phyloP scores from a whole-genome alignment of 1,139 yeast species.

The Saccharomyces hybrid region DNA sequence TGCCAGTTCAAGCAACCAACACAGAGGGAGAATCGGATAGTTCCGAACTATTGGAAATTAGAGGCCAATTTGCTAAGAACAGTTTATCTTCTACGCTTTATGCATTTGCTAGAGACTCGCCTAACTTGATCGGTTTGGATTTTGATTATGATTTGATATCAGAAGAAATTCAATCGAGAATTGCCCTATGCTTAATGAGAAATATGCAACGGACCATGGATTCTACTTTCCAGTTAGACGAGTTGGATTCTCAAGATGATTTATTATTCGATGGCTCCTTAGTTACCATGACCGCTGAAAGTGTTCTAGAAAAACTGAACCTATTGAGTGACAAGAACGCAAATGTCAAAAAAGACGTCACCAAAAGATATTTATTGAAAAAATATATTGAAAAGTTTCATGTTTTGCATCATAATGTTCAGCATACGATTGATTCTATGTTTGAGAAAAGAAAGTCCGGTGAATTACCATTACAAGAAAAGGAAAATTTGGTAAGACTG shows the following conservation, averaged over 20 bases:
- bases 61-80: constrained; percentile 29
- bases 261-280: constrained; percentile 45
- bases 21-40: neutral
- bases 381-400: constrained; percentile 46
- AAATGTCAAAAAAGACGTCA: constrained; percentile 30
- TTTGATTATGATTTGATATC: constrained; percentile 60
- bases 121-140: constrained; percentile 59
- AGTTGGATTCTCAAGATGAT: constrained; percentile 36
- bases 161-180: constrained; percentile 62
- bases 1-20: neutral
- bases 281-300: constrained; percentile 58
- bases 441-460: constrained; percentile 51
- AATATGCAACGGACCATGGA: constrained; percentile 62
- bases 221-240: constrained; percentile 33
- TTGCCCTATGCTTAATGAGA: constrained; percentile 73
- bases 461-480: constrained; percentile 53
- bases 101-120: constrained; percentile 59
- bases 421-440: constrained; percentile 50
- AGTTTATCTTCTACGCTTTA: constrained; percentile 53
- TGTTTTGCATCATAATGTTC: constrained; percentile 48
- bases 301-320: constrained; percentile 37
- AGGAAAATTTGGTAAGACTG: constrained; percentile 56
- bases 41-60: neutral
- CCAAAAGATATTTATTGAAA: constrained; percentile 34
- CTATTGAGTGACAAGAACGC: constrained; percentile 15